phyloP scores from a whole-genome alignment of 2,329 filamentous ascomycete species.

The Colletotrichum eremochloae region DNA sequence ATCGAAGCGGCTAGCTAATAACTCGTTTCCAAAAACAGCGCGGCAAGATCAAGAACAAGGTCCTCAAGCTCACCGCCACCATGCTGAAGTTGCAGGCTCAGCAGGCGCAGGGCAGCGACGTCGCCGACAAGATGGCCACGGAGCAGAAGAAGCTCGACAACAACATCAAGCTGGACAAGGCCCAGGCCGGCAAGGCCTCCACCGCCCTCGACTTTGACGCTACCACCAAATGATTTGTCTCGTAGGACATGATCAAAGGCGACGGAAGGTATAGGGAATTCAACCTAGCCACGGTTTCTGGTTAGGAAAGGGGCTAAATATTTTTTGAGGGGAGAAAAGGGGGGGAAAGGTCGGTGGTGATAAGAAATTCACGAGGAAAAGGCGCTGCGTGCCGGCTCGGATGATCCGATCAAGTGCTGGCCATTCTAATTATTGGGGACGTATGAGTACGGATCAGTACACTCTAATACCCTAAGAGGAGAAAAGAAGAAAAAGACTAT shows the following conservation, averaged over 20 bases:
- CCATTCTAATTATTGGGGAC: conserved; percentile 36
- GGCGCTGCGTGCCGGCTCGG: conserved; percentile 39
- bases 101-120: conserved; percentile 63
- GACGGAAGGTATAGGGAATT: not conserved
- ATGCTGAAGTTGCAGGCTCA: conserved; percentile 64
- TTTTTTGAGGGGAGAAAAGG: too few species aligned
- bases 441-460: conserved; percentile 26
- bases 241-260: not conserved
- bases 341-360: conserved; percentile 16
- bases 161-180: conserved; percentile 64
- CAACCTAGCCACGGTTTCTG: not conserved
- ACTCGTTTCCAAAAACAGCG: conserved; percentile 48
- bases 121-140: conserved; percentile 57
- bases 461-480: conserved; percentile 28
- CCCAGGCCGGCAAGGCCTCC: conserved; percentile 60
- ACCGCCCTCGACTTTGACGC: conserved; percentile 47
- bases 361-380: conserved; percentile 24
- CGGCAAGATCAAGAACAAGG: conserved; percentile 73
- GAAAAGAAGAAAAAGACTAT: conserved; percentile 2
- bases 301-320: not conserved
- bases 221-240: conserved; percentile 29
- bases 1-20: not conserved
- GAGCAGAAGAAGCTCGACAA: conserved; percentile 67
- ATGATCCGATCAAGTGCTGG: conserved; percentile 41
- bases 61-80: conserved; percentile 68